Evolutionary conservation across 331 rosid genomes (phyloP).

Genomic region (Malus hybrid): DNA sequence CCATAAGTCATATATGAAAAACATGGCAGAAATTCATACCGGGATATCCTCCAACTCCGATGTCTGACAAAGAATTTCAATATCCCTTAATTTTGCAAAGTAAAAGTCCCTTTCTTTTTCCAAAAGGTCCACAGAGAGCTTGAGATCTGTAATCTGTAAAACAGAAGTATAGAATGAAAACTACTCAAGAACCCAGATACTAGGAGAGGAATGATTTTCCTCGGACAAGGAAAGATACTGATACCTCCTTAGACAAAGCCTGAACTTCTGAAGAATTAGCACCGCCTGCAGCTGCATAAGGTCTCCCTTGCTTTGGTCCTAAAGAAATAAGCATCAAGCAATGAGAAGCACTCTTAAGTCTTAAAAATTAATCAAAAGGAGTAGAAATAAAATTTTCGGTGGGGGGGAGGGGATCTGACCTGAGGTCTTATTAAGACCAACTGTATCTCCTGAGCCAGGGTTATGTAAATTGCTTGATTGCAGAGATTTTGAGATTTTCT

Average conservation of each 20-base stretch:
- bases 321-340: conserved; percentile 3
- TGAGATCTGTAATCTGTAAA: conserved; percentile 73
- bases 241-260: conserved; percentile 78
- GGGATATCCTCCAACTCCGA: conserved; percentile 68
- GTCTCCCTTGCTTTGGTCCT: conserved; percentile 65
- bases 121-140: conserved; percentile 71
- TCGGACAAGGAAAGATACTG: not conserved
- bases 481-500: too few species aligned
- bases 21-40: conserved; percentile 36
- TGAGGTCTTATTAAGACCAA: not conserved
- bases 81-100: conserved; percentile 85
- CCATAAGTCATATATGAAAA: too few species aligned
- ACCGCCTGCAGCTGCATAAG: conserved; percentile 31
- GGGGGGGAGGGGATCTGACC: not conserved
- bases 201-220: too few species aligned
- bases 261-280: conserved; percentile 48
- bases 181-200: too few species aligned
- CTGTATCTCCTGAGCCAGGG: too few species aligned
- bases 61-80: conserved; percentile 84
- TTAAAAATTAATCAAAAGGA: not conserved
- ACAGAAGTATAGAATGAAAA: not conserved
- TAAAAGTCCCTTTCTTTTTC: conserved; percentile 94
- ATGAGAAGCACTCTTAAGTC: not conserved
- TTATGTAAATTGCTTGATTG: too few species aligned
- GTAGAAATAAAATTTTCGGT: not conserved